Evolutionary conservation across 805 yeast species (phyloP), one percentile per base, ranked within the genome.

Genomic region (Crinitomyces ghanaensis): DNA sequence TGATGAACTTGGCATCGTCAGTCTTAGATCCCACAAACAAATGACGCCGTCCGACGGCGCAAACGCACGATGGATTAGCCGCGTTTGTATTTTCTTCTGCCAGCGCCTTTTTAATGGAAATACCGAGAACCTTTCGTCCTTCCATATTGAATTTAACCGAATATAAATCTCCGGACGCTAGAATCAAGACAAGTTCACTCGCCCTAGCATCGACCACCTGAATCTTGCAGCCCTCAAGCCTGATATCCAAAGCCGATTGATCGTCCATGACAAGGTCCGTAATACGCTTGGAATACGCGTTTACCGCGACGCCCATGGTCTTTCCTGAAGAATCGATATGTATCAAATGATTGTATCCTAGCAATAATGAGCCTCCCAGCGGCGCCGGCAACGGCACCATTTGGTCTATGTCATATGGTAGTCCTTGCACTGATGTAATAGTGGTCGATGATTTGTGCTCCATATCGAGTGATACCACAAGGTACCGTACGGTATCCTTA

Each of bases 301-400:
- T 81, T 2, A 77, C 70, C 2, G 77, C 74, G 2, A 76, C 59
- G 18, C 83, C 77, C 38, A 71, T 66, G 2, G 65, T 48, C 20
- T 76, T 70, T 3, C 93, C 93, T 2, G 83, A 70, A 19, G 82
- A 73, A 49, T 86, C 95, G 12, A 84, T 68, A 54, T 82, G 86
- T 7, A 83, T 59, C 6, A 86, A 44, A 45, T 78, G 81, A 50
- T 86, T 85, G 22, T 78, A 67, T 1, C 96, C 95, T 3, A 82
- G 34, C 4, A 72, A 44, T 5, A 85, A 55, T 29, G 74, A 60
- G 1, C 96, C 95, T 39, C 74, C 74, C 21, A 78, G 57, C 0
- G 88, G 84, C 2, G 63, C 61, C 2, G 70, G 64, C 21, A 84
- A 58, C 0, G 95, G 77, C 6, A 78, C 54, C 6, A 85, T 55